Evolutionary conservation across 2,329 filamentous ascomycete genomes (phyloP), one percentile per base, ranked within the genome.

Genomic region (Aspergillus viridinutans): DNA sequence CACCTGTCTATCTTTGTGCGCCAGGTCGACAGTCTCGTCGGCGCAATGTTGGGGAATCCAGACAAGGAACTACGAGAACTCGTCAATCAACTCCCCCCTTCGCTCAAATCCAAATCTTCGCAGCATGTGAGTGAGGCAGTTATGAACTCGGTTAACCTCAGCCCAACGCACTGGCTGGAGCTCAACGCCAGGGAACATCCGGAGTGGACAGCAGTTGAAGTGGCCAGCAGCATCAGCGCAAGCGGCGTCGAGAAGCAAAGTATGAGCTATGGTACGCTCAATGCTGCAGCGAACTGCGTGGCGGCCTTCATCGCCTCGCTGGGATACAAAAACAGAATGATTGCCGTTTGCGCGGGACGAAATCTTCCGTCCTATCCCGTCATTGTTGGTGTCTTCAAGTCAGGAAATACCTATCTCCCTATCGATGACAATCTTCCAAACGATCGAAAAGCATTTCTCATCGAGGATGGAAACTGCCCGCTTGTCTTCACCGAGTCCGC

Each of bases 391-490:
- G 71, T 74, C 42, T 63, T 73, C 56, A 71, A 69, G 42, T 67
- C 69, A 1, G 71, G 70, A n/a, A 72, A 70, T 53, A 63, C 62
- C 1, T 74, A 72, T 61, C 62, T 73, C n/a, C 71, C 71, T 2
- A 69, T 74, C 20, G 71, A 69, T 43, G 68, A 72, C 35, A 64
- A 61, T 10, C 59, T 72, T 43, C 72, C 69, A 9, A 55, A 56
- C 9, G 67, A 70, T 17, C 65, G 70, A 1, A 71, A 70, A 47
- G 52, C 59, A 8, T 71, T 71, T 43, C 52, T 73, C 43, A 50
- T 67, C 3, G 54, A 67, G 35, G 70, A 72, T 54, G 67, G 62
- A 20, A 52, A 65, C 23, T 67, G 66, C 35, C 64, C 67, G 5
- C 54, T 72, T 45, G 54, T 72, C 14, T 70, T 72, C 49, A 72